Percentiles rank a stretch among this genome's conserved stretches.
phyloP scores from a whole-genome alignment of 768 basidiomycete species.

The Russula griseocarnosa region DNA sequence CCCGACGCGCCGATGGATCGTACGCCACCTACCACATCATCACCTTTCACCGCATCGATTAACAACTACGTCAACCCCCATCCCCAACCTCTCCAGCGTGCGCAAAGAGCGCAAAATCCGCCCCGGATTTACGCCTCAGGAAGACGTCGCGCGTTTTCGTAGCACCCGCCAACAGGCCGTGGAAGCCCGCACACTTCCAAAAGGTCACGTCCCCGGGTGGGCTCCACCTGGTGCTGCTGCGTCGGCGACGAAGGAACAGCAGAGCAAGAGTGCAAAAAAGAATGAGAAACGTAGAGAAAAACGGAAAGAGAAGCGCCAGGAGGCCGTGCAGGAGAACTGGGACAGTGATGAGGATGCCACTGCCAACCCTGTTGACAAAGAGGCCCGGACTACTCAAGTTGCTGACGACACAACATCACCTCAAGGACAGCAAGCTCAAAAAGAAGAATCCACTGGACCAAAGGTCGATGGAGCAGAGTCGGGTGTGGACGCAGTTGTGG shows the following conservation, averaged over 20 bases:
- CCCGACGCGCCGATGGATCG: constrained; percentile 80
- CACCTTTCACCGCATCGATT: constrained; percentile 6
- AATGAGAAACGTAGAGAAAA: constrained; percentile 82
- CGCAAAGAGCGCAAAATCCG: constrained; percentile 87
- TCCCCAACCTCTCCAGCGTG: constrained; percentile 44
- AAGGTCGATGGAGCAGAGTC: constrained; percentile 23
- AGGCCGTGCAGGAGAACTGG: constrained; percentile 68
- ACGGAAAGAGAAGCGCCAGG: constrained; percentile 63
- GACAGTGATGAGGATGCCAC: constrained; percentile 53
- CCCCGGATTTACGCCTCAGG: constrained; percentile 91
- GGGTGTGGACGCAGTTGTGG: constrained; percentile 41
- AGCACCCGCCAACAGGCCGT: constrained; percentile 70
- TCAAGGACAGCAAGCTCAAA: constrained; percentile 29
- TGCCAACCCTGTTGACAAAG: constrained; percentile 18
- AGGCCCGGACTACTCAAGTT: background rate
- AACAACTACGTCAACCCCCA: background rate
- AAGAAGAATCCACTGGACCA: constrained; percentile 11
- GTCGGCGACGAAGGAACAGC: constrained; percentile 35
- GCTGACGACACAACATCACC: constrained; percentile 1
- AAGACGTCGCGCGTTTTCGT: constrained; percentile 86
- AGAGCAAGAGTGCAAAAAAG: constrained; percentile 59
- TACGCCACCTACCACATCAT: constrained; percentile 39
- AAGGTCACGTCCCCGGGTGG: constrained; percentile 85
- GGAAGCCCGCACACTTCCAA: constrained; percentile 60
- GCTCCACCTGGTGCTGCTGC: constrained; percentile 46